Conservation (phyloP, 2,329 filamentous ascomycete species). For the Sphaerulina vaccinii region DNA sequence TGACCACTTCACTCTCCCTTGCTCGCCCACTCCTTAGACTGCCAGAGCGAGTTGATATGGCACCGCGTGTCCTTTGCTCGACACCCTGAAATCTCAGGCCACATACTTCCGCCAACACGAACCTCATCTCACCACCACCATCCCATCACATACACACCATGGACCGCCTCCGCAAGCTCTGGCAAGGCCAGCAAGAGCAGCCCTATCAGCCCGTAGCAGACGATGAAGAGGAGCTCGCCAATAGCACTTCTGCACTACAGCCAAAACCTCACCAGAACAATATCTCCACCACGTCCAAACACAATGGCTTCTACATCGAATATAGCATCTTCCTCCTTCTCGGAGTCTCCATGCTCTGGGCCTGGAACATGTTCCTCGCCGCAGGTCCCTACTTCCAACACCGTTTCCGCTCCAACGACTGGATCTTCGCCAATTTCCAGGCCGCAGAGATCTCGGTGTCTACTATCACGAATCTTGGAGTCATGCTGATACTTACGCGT, state of each 20-base stretch:
- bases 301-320: slow-evolving; percentile 67
- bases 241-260: slow-evolving; percentile 5
- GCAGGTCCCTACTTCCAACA: slow-evolving; percentile 88
- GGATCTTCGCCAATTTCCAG: slow-evolving; percentile 80
- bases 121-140: neutral
- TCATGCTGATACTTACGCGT: slow-evolving; percentile 74
- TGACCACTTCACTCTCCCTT: too few species aligned
- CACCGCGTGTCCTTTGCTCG: too few species aligned
- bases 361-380: slow-evolving; percentile 99
- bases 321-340: slow-evolving; percentile 83
- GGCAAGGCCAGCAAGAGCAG: slow-evolving; percentile 32
- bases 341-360: slow-evolving; percentile 94
- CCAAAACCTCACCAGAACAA: neutral
- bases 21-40: too few species aligned
- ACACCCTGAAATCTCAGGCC: too few species aligned
- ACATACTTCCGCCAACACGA: too few species aligned
- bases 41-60: too few species aligned
- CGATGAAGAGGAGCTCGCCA: slow-evolving; percentile 16
- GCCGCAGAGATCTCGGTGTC: slow-evolving; percentile 84
- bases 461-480: slow-evolving; percentile 75
- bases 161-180: slow-evolving; percentile 31
- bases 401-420: slow-evolving; percentile 70
- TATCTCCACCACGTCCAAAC: neutral
- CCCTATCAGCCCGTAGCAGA: slow-evolving; percentile 33
- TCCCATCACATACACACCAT: slow-evolving; percentile 14